These are phyloP conservation scores for Fusarium nanum DNA, from an alignment of 2,329 filamentous ascomycete genomes.

Conservation along the genomic window DNA sequence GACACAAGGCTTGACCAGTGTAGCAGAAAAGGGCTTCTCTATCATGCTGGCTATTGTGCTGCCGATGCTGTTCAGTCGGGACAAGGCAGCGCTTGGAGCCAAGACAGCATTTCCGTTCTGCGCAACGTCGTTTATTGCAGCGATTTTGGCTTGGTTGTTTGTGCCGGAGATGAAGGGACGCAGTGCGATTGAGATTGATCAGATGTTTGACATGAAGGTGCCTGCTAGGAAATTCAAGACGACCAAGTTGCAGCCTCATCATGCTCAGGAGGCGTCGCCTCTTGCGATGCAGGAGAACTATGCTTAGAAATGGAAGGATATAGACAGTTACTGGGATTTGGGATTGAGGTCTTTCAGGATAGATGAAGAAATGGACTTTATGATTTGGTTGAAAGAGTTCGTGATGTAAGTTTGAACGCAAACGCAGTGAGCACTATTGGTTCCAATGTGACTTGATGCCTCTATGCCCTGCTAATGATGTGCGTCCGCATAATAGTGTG, in stretches of 20 bases:
- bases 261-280: slow-evolving; percentile 22
- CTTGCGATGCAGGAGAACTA: neutral
- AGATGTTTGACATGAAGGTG: slow-evolving; percentile 37
- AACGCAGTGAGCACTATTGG: too few species aligned
- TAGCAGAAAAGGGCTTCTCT: slow-evolving; percentile 53
- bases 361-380: neutral
- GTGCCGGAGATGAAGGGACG: slow-evolving; percentile 43
- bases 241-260: slow-evolving; percentile 10
- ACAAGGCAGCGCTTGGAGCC: slow-evolving; percentile 52
- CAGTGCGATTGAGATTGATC: slow-evolving; percentile 40
- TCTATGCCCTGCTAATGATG: neutral
- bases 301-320: neutral
- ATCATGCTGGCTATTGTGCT: slow-evolving; percentile 45
- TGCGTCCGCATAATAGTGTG: neutral
- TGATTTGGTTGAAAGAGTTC: neutral
- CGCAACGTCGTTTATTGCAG: slow-evolving; percentile 41
- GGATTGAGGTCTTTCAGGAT: neutral
- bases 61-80: slow-evolving; percentile 47
- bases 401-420: too few species aligned
- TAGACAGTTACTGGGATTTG: neutral
- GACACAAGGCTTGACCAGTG: slow-evolving; percentile 55
- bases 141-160: slow-evolving; percentile 41
- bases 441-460: fast-evolving
- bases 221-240: slow-evolving; percentile 31
- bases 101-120: slow-evolving; percentile 57